A percentile compares a stretch with the other conserved stretches of the same genome.
phyloP scores from a whole-genome alignment of 2,329 filamentous ascomycete species.

The Xylariaceae sp. region DNA sequence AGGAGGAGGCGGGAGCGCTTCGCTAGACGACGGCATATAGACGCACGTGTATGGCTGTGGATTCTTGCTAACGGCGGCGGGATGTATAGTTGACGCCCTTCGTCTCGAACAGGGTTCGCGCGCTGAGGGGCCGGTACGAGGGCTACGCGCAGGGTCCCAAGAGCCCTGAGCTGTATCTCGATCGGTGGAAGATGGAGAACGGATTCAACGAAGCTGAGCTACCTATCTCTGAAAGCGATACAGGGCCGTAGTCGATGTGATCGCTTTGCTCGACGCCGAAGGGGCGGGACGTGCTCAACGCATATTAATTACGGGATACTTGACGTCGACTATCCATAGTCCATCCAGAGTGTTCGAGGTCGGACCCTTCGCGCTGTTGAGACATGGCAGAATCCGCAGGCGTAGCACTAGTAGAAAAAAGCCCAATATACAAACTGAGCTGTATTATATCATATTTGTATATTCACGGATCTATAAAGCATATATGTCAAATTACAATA shows the following conservation, averaged over 20 bases:
- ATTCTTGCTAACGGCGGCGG: background rate
- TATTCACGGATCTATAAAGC: background rate
- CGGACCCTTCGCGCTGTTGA: background rate
- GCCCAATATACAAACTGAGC: background rate
- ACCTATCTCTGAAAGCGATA: background rate
- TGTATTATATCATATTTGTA: slow-evolving; percentile 9
- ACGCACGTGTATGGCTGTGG: background rate
- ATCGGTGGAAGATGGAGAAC: slow-evolving; percentile 70
- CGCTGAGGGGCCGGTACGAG: slow-evolving; percentile 57
- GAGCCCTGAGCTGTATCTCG: slow-evolving; percentile 64
- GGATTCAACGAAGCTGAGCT: slow-evolving; percentile 57
- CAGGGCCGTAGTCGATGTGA: background rate
- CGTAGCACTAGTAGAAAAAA: background rate
- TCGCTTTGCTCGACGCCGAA: too few relatives aligned
- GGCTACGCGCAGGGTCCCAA: slow-evolving; percentile 56
- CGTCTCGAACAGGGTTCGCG: slow-evolving; percentile 63
- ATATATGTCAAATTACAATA: background rate
- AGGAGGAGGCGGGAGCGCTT: background rate
- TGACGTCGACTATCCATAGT: background rate
- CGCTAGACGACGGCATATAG: background rate
- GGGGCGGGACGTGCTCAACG: background rate
- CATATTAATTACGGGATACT: background rate
- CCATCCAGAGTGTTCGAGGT: background rate
- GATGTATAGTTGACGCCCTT: slow-evolving; percentile 73
- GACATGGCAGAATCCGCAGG: background rate